phyloP scores from a whole-genome alignment of 139 green algal species.

The Chlamydomonas incerta region DNA sequence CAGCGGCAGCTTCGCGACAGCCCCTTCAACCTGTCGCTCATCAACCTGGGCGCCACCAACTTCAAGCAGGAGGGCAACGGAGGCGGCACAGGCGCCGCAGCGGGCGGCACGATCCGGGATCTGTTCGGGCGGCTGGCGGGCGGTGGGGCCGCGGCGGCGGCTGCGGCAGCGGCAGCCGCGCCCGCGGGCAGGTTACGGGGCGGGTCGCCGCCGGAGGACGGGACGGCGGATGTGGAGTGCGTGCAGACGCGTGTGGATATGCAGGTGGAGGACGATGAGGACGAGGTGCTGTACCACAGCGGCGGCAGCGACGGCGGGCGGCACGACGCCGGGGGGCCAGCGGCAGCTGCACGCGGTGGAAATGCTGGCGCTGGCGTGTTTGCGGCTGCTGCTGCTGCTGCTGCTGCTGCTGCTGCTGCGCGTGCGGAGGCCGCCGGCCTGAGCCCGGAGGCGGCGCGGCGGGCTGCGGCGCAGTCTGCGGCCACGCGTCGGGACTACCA shows the following conservation, averaged over 20 bases:
- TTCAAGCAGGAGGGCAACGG: slow-evolving; percentile 39
- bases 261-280: too few relatives aligned
- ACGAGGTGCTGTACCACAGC: too few relatives aligned
- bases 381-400: neutral
- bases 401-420: neutral
- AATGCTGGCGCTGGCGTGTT: neutral
- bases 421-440: neutral
- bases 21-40: slow-evolving; percentile 77
- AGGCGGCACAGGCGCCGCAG: neutral
- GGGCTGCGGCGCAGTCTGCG: slow-evolving; percentile 24
- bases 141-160: neutral
- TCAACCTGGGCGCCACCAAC: slow-evolving; percentile 76
- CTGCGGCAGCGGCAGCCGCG: too few relatives aligned
- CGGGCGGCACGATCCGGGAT: neutral
- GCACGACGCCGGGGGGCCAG: too few relatives aligned
- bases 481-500: slow-evolving; percentile 14
- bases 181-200: too few relatives aligned
- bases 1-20: slow-evolving; percentile 43
- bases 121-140: neutral
- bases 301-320: too few relatives aligned
- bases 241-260: too few relatives aligned
- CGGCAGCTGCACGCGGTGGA: neutral
- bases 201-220: too few relatives aligned
- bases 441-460: neutral
- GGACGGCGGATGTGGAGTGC: too few relatives aligned